Evolutionary conservation across 2,329 filamentous ascomycete genomes (phyloP).

Genomic region (Celoporthe dispersa): DNA sequence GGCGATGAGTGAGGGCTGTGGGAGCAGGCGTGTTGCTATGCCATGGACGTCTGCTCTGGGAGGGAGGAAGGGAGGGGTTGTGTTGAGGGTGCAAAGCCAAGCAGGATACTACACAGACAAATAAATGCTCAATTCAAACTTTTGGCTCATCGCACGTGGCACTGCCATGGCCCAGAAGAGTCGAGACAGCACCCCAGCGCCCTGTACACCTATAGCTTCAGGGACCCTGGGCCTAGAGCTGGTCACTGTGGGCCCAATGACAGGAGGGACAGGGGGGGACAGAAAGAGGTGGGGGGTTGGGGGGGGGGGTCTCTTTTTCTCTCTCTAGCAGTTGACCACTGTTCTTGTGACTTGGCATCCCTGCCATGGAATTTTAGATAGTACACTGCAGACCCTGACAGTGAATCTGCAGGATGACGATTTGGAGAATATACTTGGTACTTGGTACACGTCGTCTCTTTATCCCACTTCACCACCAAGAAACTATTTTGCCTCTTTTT

Average conservation of each 20-base stretch:
- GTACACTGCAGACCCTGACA: background rate
- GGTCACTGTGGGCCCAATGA: background rate
- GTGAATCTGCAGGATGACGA: constrained; percentile 1
- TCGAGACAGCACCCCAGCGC: background rate
- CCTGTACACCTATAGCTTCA: background rate
- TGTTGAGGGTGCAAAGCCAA: background rate
- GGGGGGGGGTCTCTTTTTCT: no score
- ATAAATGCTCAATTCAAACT: background rate
- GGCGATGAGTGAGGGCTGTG: constrained; percentile 1
- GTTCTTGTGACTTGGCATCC: background rate
- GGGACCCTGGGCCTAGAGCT: background rate
- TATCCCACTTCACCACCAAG: background rate
- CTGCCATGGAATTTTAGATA: background rate
- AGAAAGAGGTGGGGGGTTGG: no score
- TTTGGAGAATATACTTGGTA: background rate
- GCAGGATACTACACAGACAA: background rate
- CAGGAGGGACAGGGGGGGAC: background rate
- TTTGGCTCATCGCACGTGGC: constrained; percentile 12
- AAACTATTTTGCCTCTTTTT: background rate
- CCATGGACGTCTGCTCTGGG: constrained; percentile 19
- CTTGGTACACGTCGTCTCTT: background rate
- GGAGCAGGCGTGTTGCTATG: constrained; percentile 22
- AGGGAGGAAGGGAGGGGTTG: background rate
- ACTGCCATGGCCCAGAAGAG: background rate
- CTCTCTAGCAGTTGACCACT: background rate